These are phyloP conservation scores for Yamadazyma laniorum DNA, from an alignment of 805 yeast species.

Conservation along the genomic window DNA sequence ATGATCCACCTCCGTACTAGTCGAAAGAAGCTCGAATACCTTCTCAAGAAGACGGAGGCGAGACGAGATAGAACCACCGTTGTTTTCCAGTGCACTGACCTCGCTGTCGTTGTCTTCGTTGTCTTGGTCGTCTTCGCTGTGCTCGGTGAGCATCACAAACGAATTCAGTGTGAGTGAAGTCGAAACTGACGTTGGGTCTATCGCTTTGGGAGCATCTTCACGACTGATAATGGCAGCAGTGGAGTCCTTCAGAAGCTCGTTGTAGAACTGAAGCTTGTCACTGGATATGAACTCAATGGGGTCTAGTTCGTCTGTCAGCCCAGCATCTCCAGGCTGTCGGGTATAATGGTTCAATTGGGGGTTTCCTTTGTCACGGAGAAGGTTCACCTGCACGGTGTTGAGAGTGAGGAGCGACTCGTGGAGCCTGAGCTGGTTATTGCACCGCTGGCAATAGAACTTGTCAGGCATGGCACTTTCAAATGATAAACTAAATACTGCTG, in stretches of 20 bases:
- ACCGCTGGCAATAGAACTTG: constrained; percentile 52
- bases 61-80: constrained; percentile 34
- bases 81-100: constrained; percentile 7
- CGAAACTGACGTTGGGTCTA: constrained; percentile 14
- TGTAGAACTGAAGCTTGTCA: constrained; percentile 36
- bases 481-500: too few relatives aligned
- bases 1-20: constrained; percentile 67
- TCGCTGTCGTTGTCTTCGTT: constrained; percentile 1
- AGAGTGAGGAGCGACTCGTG: constrained; percentile 55
- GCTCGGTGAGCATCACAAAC: constrained; percentile 20
- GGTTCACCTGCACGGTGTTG: constrained; percentile 53
- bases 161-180: constrained; percentile 19
- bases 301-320: constrained; percentile 20
- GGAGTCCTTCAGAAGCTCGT: constrained; percentile 22
- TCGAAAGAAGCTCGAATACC: constrained; percentile 68
- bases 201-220: constrained; percentile 30
- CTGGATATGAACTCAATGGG: constrained; percentile 36
- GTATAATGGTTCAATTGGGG: constrained; percentile 1
- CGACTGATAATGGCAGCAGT: constrained; percentile 22
- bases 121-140: too few relatives aligned
- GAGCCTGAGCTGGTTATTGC: constrained; percentile 55
- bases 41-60: constrained; percentile 55
- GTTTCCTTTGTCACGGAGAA: constrained; percentile 42
- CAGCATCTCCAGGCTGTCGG: not conserved
- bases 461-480: not conserved